phyloP scores from a whole-genome alignment of 768 basidiomycete species.

The Trametes coccinea region DNA sequence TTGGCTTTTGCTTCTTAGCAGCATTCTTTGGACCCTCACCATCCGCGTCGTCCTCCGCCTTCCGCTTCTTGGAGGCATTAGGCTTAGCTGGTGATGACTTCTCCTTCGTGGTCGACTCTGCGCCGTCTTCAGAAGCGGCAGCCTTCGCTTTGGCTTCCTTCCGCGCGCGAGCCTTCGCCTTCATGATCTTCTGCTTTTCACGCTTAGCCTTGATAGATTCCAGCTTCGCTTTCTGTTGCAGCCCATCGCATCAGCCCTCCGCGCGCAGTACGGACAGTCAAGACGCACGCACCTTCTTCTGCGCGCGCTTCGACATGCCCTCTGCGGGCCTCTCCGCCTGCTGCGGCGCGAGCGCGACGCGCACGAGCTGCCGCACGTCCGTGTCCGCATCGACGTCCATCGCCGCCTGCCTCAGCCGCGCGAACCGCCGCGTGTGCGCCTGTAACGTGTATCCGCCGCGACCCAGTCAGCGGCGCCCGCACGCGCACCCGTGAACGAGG shows the following conservation, averaged over 20 bases:
- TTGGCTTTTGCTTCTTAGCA: neutral
- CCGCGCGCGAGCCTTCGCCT: conserved; percentile 38
- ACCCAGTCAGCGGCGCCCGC: neutral
- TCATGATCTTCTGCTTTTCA: conserved; percentile 47
- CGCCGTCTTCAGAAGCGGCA: neutral
- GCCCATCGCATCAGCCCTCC: neutral
- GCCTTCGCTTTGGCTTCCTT: conserved; percentile 25
- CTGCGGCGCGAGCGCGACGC: conserved; percentile 17
- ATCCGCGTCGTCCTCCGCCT: conserved; percentile 9
- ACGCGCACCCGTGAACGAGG: conserved; percentile 13
- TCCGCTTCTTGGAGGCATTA: conserved; percentile 26
- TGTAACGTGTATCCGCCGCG: conserved; percentile 28
- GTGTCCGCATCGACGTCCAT: conserved; percentile 40
- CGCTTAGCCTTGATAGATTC: conserved; percentile 48
- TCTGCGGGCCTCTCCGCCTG: conserved; percentile 3
- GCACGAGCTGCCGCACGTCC: conserved; percentile 49
- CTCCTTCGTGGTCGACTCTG: neutral
- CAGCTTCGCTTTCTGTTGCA: conserved; percentile 47
- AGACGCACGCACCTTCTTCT: conserved; percentile 55
- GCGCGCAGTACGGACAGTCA: neutral
- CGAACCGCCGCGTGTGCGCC: conserved; percentile 66
- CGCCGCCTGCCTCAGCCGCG: conserved; percentile 48
- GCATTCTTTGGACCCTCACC: neutral
- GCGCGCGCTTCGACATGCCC: conserved; percentile 56
- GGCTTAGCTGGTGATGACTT: neutral